Conservation (phyloP, 192 early-diverging fungal genomes). For the Pilaira anomala region DNA sequence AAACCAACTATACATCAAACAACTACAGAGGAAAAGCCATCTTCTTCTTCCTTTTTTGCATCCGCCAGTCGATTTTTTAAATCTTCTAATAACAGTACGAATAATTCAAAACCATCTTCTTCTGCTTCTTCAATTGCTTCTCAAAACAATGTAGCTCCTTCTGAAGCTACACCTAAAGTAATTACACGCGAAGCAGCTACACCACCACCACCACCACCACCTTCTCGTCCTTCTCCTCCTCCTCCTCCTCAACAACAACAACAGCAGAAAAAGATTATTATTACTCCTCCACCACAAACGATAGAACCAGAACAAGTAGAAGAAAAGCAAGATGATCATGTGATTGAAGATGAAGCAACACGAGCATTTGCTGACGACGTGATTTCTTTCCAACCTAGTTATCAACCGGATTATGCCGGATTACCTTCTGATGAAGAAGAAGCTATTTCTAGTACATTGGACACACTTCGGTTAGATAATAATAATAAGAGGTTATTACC, state of each 20-base stretch:
- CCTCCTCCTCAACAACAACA: background rate
- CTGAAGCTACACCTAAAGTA: no score
- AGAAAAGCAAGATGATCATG: background rate
- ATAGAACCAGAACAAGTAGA: background rate
- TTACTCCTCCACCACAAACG: background rate
- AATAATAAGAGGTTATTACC: background rate
- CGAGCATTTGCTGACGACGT: constrained; percentile 29
- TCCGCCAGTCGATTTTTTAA: constrained; percentile 22
- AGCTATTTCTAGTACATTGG: background rate
- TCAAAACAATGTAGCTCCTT: no score
- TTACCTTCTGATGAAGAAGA: constrained; percentile 6
- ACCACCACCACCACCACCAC: background rate
- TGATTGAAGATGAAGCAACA: constrained; percentile 34
- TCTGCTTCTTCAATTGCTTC: no score
- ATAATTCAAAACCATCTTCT: no score
- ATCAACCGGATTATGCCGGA: background rate
- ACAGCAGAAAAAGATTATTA: background rate
- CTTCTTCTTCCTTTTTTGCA: constrained; percentile 19
- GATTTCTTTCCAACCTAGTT: background rate
- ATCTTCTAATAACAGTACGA: background rate
- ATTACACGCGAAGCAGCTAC: no score
- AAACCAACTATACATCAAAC: background rate
- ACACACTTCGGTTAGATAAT: background rate
- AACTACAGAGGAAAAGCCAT: background rate
- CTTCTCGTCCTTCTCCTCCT: background rate